Conservation (phyloP, 805 yeast species). For the Cyberlindnera xylosilytica region DNA sequence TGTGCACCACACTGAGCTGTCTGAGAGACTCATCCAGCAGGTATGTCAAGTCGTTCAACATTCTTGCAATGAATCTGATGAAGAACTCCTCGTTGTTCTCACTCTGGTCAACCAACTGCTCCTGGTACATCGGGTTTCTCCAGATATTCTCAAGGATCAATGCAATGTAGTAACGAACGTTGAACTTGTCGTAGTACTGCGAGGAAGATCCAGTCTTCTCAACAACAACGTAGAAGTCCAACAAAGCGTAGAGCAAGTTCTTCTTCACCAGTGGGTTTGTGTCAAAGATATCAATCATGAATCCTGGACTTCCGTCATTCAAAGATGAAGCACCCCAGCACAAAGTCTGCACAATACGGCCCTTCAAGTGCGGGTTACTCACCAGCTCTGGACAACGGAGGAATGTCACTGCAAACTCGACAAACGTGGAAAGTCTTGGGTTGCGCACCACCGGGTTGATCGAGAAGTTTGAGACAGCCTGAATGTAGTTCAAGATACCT, state of each 20-base stretch:
- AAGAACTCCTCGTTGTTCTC: constrained; percentile 74
- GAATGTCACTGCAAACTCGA: constrained; percentile 70
- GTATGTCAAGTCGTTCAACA: constrained; percentile 92
- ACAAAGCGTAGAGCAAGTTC: constrained; percentile 73
- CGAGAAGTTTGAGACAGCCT: constrained; percentile 54
- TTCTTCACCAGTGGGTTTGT: constrained; percentile 58
- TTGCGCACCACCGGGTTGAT: constrained; percentile 55
- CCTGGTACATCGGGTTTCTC: constrained; percentile 65
- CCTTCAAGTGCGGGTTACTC: constrained; percentile 91
- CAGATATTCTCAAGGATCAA: constrained; percentile 80
- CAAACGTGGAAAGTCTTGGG: constrained; percentile 51
- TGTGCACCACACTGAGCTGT: constrained; percentile 74
- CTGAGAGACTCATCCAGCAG: constrained; percentile 86
- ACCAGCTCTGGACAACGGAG: constrained; percentile 81
- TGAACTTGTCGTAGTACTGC: constrained; percentile 95
- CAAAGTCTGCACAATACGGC: constrained; percentile 75
- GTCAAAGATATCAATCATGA: constrained; percentile 63
- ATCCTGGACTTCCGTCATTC: constrained; percentile 62
- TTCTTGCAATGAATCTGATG: constrained; percentile 87
- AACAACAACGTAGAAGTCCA: constrained; percentile 90
- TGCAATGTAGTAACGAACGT: constrained; percentile 83
- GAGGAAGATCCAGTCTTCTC: constrained; percentile 95
- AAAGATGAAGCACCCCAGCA: constrained; percentile 68
- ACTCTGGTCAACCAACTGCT: constrained; percentile 68
- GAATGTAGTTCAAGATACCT: constrained; percentile 71